Evolutionary conservation across 306 rosid species (phyloP).

Genomic region (Betula pendula): DNA sequence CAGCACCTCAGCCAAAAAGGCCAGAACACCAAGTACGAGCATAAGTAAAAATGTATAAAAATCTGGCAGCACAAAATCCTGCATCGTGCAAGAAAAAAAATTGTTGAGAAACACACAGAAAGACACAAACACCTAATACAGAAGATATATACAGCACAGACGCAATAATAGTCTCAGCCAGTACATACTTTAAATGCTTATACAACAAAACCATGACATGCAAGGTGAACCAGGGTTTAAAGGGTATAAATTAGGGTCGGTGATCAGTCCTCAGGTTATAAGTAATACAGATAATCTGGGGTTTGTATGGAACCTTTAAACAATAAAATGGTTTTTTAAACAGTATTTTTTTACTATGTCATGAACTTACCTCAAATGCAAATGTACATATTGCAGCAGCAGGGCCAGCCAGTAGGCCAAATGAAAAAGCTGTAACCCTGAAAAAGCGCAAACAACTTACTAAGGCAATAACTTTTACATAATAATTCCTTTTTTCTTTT

Average conservation of each 20-base stretch:
- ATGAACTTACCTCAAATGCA: slow-evolving; percentile 55
- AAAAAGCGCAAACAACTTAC: slow-evolving; percentile 19
- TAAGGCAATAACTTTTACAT: background rate
- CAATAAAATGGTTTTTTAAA: background rate
- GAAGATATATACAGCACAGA: background rate
- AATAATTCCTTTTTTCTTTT: background rate
- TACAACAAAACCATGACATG: background rate
- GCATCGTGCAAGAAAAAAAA: slow-evolving; percentile 27
- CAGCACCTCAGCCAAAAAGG: slow-evolving; percentile 80
- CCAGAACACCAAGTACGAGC: slow-evolving; percentile 60
- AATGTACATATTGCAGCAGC: slow-evolving; percentile 58
- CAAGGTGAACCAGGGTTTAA: background rate
- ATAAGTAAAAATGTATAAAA: slow-evolving; percentile 46
- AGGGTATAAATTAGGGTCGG: background rate
- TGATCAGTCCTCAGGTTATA: background rate
- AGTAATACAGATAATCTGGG: background rate
- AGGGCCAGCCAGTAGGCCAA: slow-evolving; percentile 65
- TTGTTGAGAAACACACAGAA: background rate
- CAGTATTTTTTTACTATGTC: slow-evolving; percentile 1
- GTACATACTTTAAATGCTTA: background rate
- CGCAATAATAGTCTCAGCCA: background rate
- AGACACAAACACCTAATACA: background rate
- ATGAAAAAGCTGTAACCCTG: slow-evolving; percentile 72
- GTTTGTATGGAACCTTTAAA: background rate
- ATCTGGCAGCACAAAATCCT: slow-evolving; percentile 69